Base-by-base conservation (phyloP, 306 rosid genomes). In the Inga leiocalycina region DNA sequence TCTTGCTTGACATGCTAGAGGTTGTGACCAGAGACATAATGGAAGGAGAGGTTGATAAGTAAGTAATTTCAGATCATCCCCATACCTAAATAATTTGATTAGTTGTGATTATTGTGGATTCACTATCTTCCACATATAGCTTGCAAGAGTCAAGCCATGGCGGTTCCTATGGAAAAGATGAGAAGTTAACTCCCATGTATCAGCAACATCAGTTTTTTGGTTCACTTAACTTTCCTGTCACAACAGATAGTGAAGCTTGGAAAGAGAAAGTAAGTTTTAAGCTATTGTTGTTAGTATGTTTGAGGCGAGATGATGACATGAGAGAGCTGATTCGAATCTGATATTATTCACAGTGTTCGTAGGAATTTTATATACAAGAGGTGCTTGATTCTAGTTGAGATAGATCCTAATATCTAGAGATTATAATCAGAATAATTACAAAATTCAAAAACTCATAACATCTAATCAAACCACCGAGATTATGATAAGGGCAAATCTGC, bases 1-100 rank as follows among this genome's bases (percentile, higher is more conserved):
- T 96, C 85, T 87, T 96, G 93, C 92, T 96, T 44, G 93, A 96
- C 89, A 96, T 96, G 97, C 85, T 96, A 22, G 99, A 96, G 87
- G 91, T 96, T 88, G 99, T 91, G 82, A 92, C 97, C 20, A 90
- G 97, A 71, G 99, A 96, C 89, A 91, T 96, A 83, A 85, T 96
- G 89, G 97, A 89, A 3, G 98, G 92, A 74, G 98, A 93, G 24
- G 77, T 85, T 82, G 88, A 91, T 71, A 86, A 86, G 99, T 93
- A 84, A 81, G 82, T 84, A 81, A 62, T 83, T 79, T 80, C 54
- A 64, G 62, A 34, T 34, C 59, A 37, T 48, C 61, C 77, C 3
- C 65, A 46, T 88, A 79, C 6, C 64, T 39, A 14, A 65, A 71
- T 43, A 78, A 54, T 67, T 82, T 75, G 67, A 75, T 65, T 56